Conservation (phyloP, 306 rosid genomes). For the Quercus rubra region DNA sequence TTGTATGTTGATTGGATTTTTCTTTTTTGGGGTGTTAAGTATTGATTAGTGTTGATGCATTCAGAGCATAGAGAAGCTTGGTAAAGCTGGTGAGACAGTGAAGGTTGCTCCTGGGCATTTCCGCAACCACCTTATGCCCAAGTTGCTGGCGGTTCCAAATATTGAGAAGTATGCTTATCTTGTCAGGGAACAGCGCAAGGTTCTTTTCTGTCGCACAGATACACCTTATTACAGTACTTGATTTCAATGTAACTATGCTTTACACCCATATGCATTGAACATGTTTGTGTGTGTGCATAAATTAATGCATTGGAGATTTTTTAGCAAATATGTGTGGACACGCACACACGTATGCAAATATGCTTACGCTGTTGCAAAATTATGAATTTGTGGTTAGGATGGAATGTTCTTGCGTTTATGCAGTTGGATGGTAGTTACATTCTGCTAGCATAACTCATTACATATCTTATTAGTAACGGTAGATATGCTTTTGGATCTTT, state of each 20-base stretch:
- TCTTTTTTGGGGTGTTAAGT: not conserved
- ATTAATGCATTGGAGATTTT: too few relatives aligned
- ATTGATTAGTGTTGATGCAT: constrained; percentile 8
- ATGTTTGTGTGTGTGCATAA: not conserved
- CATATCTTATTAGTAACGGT: not conserved
- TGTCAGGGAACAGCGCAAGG: constrained; percentile 73
- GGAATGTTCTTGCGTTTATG: not conserved
- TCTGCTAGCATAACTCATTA: not conserved
- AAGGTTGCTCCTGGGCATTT: constrained; percentile 92
- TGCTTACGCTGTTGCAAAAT: not conserved
- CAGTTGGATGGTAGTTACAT: not conserved
- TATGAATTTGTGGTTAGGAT: not conserved
- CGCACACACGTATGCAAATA: not conserved
- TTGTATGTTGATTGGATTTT: not conserved
- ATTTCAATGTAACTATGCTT: not conserved
- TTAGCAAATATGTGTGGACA: too few relatives aligned
- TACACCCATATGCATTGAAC: not conserved
- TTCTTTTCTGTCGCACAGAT: constrained; percentile 5
- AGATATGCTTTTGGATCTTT: not conserved
- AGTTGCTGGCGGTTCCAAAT: constrained; percentile 87
- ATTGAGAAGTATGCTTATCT: constrained; percentile 81
- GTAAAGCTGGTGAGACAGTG: constrained; percentile 81
- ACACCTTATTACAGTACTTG: not conserved
- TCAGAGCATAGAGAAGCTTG: constrained; percentile 73
- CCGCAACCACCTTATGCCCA: constrained; percentile 94